These are phyloP conservation scores for Quercus dentata DNA, from an alignment of 306 rosid genomes.

Conservation along the genomic window DNA sequence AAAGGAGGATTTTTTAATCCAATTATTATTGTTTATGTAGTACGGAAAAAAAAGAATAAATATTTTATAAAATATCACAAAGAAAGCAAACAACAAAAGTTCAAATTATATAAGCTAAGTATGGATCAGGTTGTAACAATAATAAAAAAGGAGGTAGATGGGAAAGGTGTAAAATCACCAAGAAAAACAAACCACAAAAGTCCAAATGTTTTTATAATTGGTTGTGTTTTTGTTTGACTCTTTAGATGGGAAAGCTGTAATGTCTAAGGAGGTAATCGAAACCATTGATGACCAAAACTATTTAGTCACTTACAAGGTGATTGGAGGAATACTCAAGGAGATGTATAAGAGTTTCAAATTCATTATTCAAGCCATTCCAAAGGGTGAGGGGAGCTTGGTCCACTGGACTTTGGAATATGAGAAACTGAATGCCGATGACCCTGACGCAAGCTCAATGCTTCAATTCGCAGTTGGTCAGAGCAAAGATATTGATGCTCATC, in stretches of 20 bases:
- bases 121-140: no score
- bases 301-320: conserved; percentile 19
- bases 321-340: conserved; percentile 24
- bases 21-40: no score
- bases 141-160: no score
- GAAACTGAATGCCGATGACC: conserved; percentile 19
- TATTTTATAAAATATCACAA: no score
- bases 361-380: conserved; percentile 2
- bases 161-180: no score
- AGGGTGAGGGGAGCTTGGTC: conserved; percentile 21
- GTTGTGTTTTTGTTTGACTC: no score
- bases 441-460: conserved; percentile 24
- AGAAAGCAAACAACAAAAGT: no score
- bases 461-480: background rate
- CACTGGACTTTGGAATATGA: conserved; percentile 35
- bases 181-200: no score
- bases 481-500: conserved; percentile 26
- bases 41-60: no score
- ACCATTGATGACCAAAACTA: conserved; percentile 31
- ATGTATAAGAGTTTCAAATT: conserved; percentile 9
- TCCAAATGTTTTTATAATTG: no score
- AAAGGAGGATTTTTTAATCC: no score
- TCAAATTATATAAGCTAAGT: no score
- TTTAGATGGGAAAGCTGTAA: conserved; percentile 23
- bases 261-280: conserved; percentile 26